Evolutionary conservation across 805 yeast genomes (phyloP), one percentile per base, ranked within the genome.

Genomic region (Maudiozyma bulderi): DNA sequence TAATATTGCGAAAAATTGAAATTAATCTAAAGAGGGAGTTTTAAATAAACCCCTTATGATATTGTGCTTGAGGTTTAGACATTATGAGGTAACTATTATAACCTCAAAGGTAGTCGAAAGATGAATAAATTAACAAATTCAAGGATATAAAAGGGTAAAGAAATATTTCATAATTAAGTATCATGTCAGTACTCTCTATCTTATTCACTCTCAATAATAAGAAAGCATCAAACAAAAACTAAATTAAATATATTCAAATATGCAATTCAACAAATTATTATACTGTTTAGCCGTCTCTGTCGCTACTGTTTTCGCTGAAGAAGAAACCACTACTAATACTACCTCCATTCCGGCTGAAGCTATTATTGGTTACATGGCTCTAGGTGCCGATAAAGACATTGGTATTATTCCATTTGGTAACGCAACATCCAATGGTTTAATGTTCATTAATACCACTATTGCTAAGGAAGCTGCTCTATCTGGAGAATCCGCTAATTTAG

Each of bases 401-500:
- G 59, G 62, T 28, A 50, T 61, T 31, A 47, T 59, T 40, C 67
- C 67, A 47, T 57, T 60, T 32, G 40, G 55, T 13, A 62, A 64
- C 44, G 55, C 54, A n/a, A 64, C 67, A 14, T 55, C 53, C 35
- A 56, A 52, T 43, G 68, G 67, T 45, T 29, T 64, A 26, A 42
- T 65, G 34, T 59, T 65, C 42, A 55, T 64, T 39, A 65, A 65
- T 53, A 54, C 67, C 10, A 64, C 67, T 7, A 55, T 65, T 43
- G 55, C 55, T 11, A 56, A 54, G n/a, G 53, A 48, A 43, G 65
- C 66, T 43, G 40, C 46, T 37, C 47, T 45, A 47, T 52, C 44
- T 47, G 43, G 29, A 6, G 47, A 40, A 38, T 28, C 45, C 28
- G 39, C 48, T 40, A 10, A 28, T 6, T 46, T 57, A 52, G 44